Base-by-base conservation (phyloP, 164 flowering plant species). In the Tinospora cordifolia region DNA sequence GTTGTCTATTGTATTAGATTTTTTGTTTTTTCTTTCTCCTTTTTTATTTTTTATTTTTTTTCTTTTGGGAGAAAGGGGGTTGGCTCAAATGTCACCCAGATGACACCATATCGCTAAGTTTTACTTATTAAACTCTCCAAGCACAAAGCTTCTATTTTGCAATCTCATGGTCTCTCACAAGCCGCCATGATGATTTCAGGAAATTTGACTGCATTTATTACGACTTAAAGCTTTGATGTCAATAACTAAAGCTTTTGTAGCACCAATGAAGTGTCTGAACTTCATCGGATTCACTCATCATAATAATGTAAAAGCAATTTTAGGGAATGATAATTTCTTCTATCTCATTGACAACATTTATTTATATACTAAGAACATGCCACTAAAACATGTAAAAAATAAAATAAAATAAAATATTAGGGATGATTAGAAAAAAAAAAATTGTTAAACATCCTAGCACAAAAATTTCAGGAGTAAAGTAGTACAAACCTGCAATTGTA, bases 401-500 rank as follows among this genome's bases (percentile, higher is more conserved):
- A 7, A 14, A 19, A 19, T 12, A 47, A 54, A 24, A 54, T 21
- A 8, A n/a, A 54, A 54, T 54, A 21, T 19, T 22, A 54, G 60
- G n/a, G 60, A 54, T 21, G n/a, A 19, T 21, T n/a, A n/a, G n/a
- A n/a, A n/a, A 7, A 54, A 54, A 30, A 54, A 22, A 54, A 0
- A 9, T 24, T 54, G 24, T 0, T 24, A 54, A 19, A 54, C 24
- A 54, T 8, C n/a, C 8, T 19, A n/a, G 60, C 54, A 62, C 24
- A 9, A 25, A n/a, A 74, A 44, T 24, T n/a, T 8, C 57, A 25
- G 58, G 30, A 69, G n/a, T 71, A 47, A 46, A 47, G 64, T 12
- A 70, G 60, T 36, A 19, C 66, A 68, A 62, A 94, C 98, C 98
- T 94, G 98, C 78, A 94, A 72, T 79, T 88, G 92, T 10, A 94